Evolutionary conservation across 768 basidiomycete genomes (phyloP).

Genomic region (Termitomyces sp.): DNA sequence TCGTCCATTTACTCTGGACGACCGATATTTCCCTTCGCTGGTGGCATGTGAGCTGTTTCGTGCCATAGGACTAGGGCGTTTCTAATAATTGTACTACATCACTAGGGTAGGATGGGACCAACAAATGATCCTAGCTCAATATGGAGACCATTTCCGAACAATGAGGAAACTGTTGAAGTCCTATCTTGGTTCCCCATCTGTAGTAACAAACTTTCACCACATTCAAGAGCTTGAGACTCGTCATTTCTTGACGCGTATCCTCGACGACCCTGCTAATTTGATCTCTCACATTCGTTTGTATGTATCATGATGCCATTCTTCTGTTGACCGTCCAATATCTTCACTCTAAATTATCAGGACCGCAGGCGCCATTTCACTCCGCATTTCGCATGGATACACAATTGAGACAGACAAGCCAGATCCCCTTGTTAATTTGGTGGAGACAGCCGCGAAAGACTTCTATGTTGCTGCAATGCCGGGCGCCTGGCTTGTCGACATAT

Average conservation of each 20-base stretch:
- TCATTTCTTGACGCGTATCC: conserved; percentile 38
- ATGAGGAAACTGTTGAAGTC: conserved; percentile 38
- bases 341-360: conserved; percentile 18
- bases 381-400: conserved; percentile 39
- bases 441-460: conserved; percentile 38
- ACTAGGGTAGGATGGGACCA: conserved; percentile 26
- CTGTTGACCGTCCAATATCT: background rate
- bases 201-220: conserved; percentile 28
- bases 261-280: conserved; percentile 33
- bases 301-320: conserved; percentile 6
- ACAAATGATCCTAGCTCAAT: conserved; percentile 23
- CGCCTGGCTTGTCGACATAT: conserved; percentile 34
- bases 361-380: conserved; percentile 37
- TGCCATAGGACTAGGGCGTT: background rate
- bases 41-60: conserved; percentile 25
- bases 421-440: conserved; percentile 36
- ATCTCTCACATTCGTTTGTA: conserved; percentile 37
- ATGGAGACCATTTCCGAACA: conserved; percentile 35
- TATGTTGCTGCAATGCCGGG: conserved; percentile 19
- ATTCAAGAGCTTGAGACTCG: conserved; percentile 39
- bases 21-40: conserved; percentile 31
- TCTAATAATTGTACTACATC: background rate
- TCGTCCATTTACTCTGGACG: conserved; percentile 28
- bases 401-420: conserved; percentile 33
- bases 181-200: conserved; percentile 36